Conservation (phyloP, 352 stramenopile genomes). For the Hyaloperonospora brassicae region DNA sequence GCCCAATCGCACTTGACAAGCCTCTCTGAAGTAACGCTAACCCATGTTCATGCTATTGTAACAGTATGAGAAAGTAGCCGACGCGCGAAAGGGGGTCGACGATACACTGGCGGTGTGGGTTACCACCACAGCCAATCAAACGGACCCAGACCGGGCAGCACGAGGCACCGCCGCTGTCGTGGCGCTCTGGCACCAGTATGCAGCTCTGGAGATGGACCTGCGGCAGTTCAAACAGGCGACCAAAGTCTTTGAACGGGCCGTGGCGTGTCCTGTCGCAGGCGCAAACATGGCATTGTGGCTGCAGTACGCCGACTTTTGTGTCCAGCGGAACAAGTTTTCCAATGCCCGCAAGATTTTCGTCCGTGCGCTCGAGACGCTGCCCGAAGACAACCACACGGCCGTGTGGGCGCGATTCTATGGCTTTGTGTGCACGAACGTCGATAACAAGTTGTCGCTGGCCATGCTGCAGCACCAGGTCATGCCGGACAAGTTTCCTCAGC, state of each 20-base stretch:
- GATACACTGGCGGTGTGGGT: slow-evolving; percentile 43
- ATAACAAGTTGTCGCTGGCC: slow-evolving; percentile 41
- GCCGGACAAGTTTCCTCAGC: slow-evolving; percentile 26
- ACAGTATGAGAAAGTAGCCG: slow-evolving; percentile 63
- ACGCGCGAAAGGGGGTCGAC: slow-evolving; percentile 49
- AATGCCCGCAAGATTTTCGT: slow-evolving; percentile 74
- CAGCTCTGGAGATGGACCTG: slow-evolving; percentile 68
- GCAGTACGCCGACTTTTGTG: slow-evolving; percentile 63
- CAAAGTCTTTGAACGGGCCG: slow-evolving; percentile 63
- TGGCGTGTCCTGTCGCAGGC: slow-evolving; percentile 40
- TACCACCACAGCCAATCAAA: slow-evolving; percentile 6
- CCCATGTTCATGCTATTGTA: slow-evolving; percentile 1
- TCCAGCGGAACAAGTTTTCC: slow-evolving; percentile 64
- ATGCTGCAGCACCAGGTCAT: slow-evolving; percentile 56
- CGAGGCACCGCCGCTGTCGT: slow-evolving; percentile 29
- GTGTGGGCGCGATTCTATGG: slow-evolving; percentile 54
- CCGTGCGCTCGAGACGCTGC: slow-evolving; percentile 38
- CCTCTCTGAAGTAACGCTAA: slow-evolving; percentile 4
- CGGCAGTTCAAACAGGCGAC: slow-evolving; percentile 81
- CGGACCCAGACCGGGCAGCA: slow-evolving; percentile 6
- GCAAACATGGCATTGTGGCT: slow-evolving; percentile 38
- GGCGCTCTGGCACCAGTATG: slow-evolving; percentile 47
- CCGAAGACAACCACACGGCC: slow-evolving; percentile 28
- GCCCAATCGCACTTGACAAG: slow-evolving; percentile 3
- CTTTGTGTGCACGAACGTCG: slow-evolving; percentile 56